Evolutionary conservation across 2,329 filamentous ascomycete genomes (phyloP), one percentile per base, ranked within the genome.

Genomic region (Fusarium pseudograminearum): DNA sequence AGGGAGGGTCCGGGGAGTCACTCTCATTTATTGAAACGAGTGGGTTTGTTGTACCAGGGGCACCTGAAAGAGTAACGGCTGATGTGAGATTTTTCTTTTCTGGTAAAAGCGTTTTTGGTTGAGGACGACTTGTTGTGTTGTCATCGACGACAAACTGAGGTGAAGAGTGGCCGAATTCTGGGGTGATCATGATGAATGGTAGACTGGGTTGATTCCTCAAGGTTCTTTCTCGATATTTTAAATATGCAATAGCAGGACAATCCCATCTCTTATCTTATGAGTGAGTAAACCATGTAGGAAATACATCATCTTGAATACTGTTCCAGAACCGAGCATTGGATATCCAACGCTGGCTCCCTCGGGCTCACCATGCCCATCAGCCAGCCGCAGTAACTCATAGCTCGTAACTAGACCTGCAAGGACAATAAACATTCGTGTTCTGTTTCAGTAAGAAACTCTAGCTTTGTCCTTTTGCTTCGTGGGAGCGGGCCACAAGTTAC

Each of bases 321-420:
- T 16, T 20, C 14, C 28, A 30, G 22, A 34, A n/a, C 4, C 22
- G 33, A 38, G 44, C 10, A 33, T 22, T 57, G 5, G 30, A 16
- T 26, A 30, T 40, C 20, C 48, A 26, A 24, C 7, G 22, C 33
- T 64, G 33, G 22, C 38, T 33, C 14, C 28, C 7, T 30, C 24
- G 22, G 34, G 9, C 26, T 64, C 31, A 36, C 18, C 26, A 47
- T 36, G 6, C 33, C 46, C 36, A 31, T 47, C 63, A 67, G 64
- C 50, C 42, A 64, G 59, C 50, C 58, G 30, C 59, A 44, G 15
- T 38, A 41, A 14, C 22, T 20, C 24, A 44, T 36, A 24, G 28
- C 26, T 52, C 46, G 31, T 14, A 38, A 57, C 53, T 66, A 51
- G 24, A 56, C 42, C 40, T 53, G 36, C 42, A 57, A 22, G 50